Conservation (phyloP, 441 rosid species). For the Populus hybrid region DNA sequence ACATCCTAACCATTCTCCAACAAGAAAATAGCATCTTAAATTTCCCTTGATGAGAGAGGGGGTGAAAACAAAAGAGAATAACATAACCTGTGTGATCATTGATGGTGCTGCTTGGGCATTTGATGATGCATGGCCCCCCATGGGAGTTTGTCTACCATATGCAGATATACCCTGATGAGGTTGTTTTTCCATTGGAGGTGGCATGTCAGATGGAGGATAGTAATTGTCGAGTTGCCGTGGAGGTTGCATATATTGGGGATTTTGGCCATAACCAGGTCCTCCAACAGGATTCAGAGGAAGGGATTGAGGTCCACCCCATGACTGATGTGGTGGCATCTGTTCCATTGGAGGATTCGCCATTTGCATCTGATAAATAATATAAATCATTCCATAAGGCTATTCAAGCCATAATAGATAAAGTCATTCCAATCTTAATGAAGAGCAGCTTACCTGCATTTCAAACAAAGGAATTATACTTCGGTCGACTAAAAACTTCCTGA, state of each 20-base stretch:
- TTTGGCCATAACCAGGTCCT: slow-evolving; percentile 70
- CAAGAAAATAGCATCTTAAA: background rate
- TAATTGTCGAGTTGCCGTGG: slow-evolving; percentile 71
- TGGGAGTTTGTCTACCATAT: slow-evolving; percentile 88
- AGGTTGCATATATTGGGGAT: slow-evolving; percentile 78
- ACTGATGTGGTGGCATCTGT: slow-evolving; percentile 81
- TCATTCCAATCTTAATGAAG: background rate
- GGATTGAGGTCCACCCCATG: slow-evolving; percentile 94
- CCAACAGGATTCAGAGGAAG: slow-evolving; percentile 63
- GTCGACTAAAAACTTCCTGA: slow-evolving; percentile 93
- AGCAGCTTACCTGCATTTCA: slow-evolving; percentile 69
- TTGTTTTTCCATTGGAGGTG: slow-evolving; percentile 78
- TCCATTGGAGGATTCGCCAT: slow-evolving; percentile 72
- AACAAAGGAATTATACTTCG: slow-evolving; percentile 83
- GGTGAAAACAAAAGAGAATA: background rate
- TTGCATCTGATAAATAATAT: slow-evolving; percentile 62
- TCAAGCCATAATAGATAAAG: background rate
- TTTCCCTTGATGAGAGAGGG: background rate
- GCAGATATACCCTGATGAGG: slow-evolving; percentile 94
- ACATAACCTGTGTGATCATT: slow-evolving; percentile 79
- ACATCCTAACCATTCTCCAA: background rate
- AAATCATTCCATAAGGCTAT: slow-evolving; percentile 9
- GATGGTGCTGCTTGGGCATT: slow-evolving; percentile 67
- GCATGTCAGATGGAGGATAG: slow-evolving; percentile 64
- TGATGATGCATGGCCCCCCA: slow-evolving; percentile 58